These are phyloP conservation scores for Steccherinum ochraceum DNA, from an alignment of 768 basidiomycete species.

Conservation along the genomic window DNA sequence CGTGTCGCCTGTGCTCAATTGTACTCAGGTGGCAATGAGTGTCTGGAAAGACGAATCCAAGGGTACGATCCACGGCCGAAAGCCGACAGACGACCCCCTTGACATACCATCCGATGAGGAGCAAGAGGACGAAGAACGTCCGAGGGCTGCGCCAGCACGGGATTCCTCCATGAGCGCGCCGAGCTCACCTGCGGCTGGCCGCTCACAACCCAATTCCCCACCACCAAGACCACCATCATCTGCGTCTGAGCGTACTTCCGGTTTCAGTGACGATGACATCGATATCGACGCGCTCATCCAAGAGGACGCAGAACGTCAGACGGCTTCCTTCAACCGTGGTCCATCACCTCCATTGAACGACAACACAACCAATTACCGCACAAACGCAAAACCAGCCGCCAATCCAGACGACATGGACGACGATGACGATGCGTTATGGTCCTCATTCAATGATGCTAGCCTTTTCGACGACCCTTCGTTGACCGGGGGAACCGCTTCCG, in stretches of 20 bases:
- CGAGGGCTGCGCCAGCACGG: constrained; percentile 7
- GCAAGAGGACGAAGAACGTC: constrained; percentile 9
- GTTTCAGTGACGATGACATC: constrained; percentile 31
- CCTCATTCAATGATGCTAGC: constrained; percentile 13
- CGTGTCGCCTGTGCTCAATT: no score
- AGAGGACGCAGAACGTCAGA: constrained; percentile 26
- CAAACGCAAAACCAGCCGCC: constrained; percentile 4
- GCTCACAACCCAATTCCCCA: constrained; percentile 2
- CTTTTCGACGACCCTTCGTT: constrained; percentile 8
- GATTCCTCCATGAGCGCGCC: background rate
- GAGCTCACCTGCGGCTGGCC: background rate
- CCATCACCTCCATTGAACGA: constrained; percentile 4
- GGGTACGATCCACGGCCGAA: constrained; percentile 32
- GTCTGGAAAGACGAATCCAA: constrained; percentile 72
- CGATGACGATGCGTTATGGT: constrained; percentile 35
- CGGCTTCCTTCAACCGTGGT: background rate
- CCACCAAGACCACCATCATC: constrained; percentile 11
- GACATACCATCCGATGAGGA: constrained; percentile 22
- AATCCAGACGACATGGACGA: constrained; percentile 24
- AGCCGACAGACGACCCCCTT: constrained; percentile 21
- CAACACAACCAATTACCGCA: constrained; percentile 3
- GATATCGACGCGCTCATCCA: constrained; percentile 47
- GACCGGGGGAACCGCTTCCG: background rate
- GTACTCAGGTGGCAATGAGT: constrained; percentile 54
- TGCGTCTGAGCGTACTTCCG: constrained; percentile 5